Percentiles rank a stretch among this genome's conserved stretches.
Conservation (phyloP, 129 eudicot species). For the Helichrysum umbraculigerum region DNA sequence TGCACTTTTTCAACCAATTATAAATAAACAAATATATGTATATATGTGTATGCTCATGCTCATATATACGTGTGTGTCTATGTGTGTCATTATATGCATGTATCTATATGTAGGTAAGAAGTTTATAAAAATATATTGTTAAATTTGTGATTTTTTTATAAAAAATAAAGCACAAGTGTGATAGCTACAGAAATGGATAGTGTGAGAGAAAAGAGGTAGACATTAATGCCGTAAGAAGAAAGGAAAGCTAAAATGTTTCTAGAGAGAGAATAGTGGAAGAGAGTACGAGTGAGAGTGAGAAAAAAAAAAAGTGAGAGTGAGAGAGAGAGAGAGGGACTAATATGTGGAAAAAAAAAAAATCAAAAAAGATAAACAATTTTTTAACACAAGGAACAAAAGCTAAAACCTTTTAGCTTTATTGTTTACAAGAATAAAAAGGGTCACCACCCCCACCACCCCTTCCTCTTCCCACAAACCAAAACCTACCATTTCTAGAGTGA, state of each 20-base stretch:
- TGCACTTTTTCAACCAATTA: conserved; percentile 47
- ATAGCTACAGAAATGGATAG: conserved; percentile 45
- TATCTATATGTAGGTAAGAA: conserved; percentile 31
- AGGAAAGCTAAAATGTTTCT: conserved; percentile 56
- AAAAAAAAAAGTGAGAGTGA: conserved; percentile 34
- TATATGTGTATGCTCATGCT: not conserved
- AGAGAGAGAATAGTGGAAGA: conserved; percentile 24
- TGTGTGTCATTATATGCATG: not conserved
- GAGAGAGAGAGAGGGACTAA: conserved; percentile 43
- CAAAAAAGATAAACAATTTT: conserved; percentile 47
- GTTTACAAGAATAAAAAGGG: conserved; percentile 54
- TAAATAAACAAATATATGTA: conserved; percentile 3
- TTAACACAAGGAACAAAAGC: conserved; percentile 31
- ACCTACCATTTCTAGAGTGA: conserved; percentile 37
- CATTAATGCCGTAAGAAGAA: conserved; percentile 81
- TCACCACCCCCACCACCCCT: conserved; percentile 30
- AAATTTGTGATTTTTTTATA: conserved; percentile 5
- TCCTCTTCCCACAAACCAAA: conserved; percentile 34
- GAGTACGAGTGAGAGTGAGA: conserved; percentile 12
- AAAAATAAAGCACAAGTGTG: conserved; percentile 29
- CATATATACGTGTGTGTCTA: not conserved
- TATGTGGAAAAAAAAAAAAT: conserved; percentile 27
- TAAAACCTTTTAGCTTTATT: conserved; percentile 34
- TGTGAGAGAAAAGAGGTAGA: conserved; percentile 48
- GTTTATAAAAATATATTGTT: conserved; percentile 21